Percentiles rank a stretch among this genome's conserved stretches.
Conservation (phyloP, 2,329 filamentous ascomycete genomes). For the Parafenestella ontariensis region DNA sequence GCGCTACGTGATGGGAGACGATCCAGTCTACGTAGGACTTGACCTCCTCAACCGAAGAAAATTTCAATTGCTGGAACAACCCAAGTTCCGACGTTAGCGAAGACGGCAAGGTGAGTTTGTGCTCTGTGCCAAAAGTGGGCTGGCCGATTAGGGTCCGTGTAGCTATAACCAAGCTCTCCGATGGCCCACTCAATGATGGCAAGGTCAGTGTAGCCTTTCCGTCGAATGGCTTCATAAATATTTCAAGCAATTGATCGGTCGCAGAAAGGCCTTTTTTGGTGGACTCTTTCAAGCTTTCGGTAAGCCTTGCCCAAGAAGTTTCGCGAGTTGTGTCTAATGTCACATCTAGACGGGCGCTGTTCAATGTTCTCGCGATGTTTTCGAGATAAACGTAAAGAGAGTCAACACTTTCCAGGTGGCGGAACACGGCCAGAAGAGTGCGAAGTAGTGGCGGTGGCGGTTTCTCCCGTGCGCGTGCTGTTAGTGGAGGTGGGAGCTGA, state of each 20-base stretch:
- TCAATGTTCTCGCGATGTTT: slow-evolving; percentile 24
- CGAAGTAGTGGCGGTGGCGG: slow-evolving; percentile 66
- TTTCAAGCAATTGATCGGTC: slow-evolving; percentile 39
- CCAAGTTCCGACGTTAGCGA: slow-evolving; percentile 37
- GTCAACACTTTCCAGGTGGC: slow-evolving; percentile 54
- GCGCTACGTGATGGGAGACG: slow-evolving; percentile 40
- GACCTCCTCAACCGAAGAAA: slow-evolving; percentile 36
- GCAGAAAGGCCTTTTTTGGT: slow-evolving; percentile 36
- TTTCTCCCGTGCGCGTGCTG: slow-evolving; percentile 56
- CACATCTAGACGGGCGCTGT: slow-evolving; percentile 39
- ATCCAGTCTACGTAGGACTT: slow-evolving; percentile 44
- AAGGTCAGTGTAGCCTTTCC: slow-evolving; percentile 38
- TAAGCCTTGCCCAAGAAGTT: slow-evolving; percentile 36
- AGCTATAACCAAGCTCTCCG: slow-evolving; percentile 33
- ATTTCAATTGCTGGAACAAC: slow-evolving; percentile 38
- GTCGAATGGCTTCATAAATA: slow-evolving; percentile 39
- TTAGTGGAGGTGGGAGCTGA: slow-evolving; percentile 65
- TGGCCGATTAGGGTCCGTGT: slow-evolving; percentile 44
- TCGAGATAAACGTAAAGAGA: slow-evolving; percentile 46
- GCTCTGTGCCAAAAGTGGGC: slow-evolving; percentile 46
- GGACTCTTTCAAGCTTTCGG: slow-evolving; percentile 35
- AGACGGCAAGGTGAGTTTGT: slow-evolving; percentile 41
- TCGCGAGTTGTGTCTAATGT: slow-evolving; percentile 35
- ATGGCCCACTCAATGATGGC: slow-evolving; percentile 27
- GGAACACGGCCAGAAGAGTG: slow-evolving; percentile 62